These are phyloP conservation scores for Pichia ethanolica DNA, from an alignment of 805 yeast genomes.

Conservation along the genomic window DNA sequence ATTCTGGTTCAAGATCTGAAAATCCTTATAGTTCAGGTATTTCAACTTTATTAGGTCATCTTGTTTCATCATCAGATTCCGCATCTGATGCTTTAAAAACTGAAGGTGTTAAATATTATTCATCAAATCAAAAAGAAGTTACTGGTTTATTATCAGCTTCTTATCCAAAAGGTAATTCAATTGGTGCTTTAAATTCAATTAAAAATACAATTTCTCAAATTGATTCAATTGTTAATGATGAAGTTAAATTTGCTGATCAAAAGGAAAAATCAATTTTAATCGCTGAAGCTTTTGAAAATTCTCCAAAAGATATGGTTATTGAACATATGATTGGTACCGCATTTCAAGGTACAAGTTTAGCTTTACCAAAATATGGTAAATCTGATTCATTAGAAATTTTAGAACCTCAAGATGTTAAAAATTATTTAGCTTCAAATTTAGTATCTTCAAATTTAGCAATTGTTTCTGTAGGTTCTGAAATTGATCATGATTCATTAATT, in stretches of 20 bases:
- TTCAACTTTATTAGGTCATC: conserved; percentile 52
- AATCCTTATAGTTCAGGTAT: conserved; percentile 79
- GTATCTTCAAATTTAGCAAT: conserved; percentile 60
- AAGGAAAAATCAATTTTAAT: conserved; percentile 40
- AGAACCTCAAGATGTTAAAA: conserved; percentile 48
- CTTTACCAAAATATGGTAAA: conserved; percentile 72
- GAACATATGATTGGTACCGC: conserved; percentile 80
- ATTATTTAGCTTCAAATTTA: conserved; percentile 49
- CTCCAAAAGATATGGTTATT: conserved; percentile 48
- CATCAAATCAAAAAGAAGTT: conserved; percentile 54
- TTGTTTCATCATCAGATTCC: conserved; percentile 32
- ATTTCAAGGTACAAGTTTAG: conserved; percentile 78
- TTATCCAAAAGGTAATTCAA: conserved; percentile 48
- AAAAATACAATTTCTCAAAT: conserved; percentile 34
- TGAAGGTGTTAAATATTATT: conserved; percentile 50
- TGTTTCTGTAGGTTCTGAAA: conserved; percentile 56
- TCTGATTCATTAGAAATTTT: conserved; percentile 53
- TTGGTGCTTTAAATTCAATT: conserved; percentile 46
- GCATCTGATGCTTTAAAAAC: conserved; percentile 30
- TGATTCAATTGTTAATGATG: conserved; percentile 33
- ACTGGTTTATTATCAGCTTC: conserved; percentile 56
- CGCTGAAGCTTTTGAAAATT: conserved; percentile 49
- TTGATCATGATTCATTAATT: conserved; percentile 62
- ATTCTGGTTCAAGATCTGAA: conserved; percentile 76
- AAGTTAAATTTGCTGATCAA: conserved; percentile 29